Conservation (phyloP, 2,329 filamentous ascomycete species). For the Fusarium heterosporum region DNA sequence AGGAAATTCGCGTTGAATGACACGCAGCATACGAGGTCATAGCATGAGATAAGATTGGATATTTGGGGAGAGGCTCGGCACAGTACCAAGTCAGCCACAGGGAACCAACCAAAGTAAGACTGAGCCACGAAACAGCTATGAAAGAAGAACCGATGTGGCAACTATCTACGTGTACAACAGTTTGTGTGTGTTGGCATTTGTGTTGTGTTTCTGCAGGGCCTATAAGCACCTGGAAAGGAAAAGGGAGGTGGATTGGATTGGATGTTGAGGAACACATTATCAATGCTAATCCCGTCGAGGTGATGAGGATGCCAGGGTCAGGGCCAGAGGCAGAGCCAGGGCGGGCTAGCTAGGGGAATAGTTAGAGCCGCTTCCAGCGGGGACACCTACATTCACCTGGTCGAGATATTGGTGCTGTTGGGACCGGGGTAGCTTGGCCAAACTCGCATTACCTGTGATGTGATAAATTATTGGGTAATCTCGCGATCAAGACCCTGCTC, state of each 20-base stretch:
- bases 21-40: neutral
- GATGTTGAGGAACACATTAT: constrained; percentile 17
- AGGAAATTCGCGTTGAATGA: constrained; percentile 2
- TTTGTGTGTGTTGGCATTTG: constrained; percentile 27
- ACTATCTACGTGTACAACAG: constrained; percentile 23
- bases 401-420: constrained; percentile 30
- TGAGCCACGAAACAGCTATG: constrained; percentile 8
- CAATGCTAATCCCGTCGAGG: neutral
- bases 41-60: neutral
- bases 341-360: constrained; percentile 22
- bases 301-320: constrained; percentile 28
- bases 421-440: constrained; percentile 26
- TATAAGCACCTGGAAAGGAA: constrained; percentile 14
- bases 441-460: constrained; percentile 20
- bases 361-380: constrained; percentile 37
- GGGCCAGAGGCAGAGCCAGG: neutral
- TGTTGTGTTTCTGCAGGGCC: constrained; percentile 24
- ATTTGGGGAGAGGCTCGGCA: constrained; percentile 7
- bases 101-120: constrained; percentile 3
- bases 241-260: constrained; percentile 44
- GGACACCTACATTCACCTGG: constrained; percentile 30
- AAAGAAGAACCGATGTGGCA: constrained; percentile 20
- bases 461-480: constrained; percentile 22
- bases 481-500: constrained; percentile 14
- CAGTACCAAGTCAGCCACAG: neutral